Base-by-base conservation (phyloP, 108 stramenopile genomes). In the Discostella pseudostelligera region DNA sequence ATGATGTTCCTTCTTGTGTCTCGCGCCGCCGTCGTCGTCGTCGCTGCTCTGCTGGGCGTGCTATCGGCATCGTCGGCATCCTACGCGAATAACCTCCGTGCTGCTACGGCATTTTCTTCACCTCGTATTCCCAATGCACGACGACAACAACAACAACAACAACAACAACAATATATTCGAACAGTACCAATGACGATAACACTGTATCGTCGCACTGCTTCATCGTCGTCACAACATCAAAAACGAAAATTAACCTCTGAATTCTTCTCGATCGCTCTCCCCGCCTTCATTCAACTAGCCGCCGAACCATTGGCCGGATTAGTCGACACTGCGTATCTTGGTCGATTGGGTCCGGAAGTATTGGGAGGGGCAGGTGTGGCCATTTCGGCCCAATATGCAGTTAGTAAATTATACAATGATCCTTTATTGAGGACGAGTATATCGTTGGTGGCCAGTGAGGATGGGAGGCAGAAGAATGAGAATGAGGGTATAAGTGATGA, bases 301-400 rank as follows among this genome's bases (percentile, higher is more conserved):
- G 96, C 96, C 16, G 96, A 97, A 60, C 96, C 96, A 22, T 71
- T 97, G 36, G 96, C 96, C 2, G 82, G 88, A 24, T 49, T 97
- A 8, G 92, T 95, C 17, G 96, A 96, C 64, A 93, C 96, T 11
- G 89, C 88, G 11, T 94, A 89, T 72, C 72, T 92, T 8, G 92
- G 90, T 9, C 55, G 90, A 51, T 62, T 96, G 4, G 89, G 91
- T 20, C 89, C 94, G 6, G 85, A 84, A 58, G 93, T 90, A 8
- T 70, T 96, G 66, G 97, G 92, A 10, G 97, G 93, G 8, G 94
- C 93, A 8, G 96, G 95, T 9, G 92, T 96, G 8, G 92, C 95
- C n/a, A 89, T 96, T 35, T 82, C 86, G 13, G 94, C 91, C 8
- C 94, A 94, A 53, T 96, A 96, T 76, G 82, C 95, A 6, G 79